Conservation (phyloP, 2,329 filamentous ascomycete species). For the Xylaria sp. region DNA sequence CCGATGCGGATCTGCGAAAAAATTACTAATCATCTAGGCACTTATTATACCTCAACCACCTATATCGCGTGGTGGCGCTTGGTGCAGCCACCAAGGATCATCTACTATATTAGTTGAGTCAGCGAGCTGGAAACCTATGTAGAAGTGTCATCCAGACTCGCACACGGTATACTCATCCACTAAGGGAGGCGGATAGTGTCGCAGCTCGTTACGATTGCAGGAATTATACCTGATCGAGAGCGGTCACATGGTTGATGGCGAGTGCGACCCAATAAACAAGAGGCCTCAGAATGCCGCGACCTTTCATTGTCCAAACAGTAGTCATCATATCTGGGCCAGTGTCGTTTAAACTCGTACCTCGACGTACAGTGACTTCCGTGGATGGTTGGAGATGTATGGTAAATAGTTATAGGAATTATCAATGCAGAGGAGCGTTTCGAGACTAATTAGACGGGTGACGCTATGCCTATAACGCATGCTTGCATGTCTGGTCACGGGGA, state of each 20-base stretch:
- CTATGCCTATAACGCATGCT: not conserved
- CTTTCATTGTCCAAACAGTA: not conserved
- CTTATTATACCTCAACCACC: not conserved
- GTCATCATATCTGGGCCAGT: not conserved
- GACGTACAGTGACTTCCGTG: not conserved
- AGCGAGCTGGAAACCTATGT: conserved; percentile 9
- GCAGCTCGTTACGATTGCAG: conserved; percentile 18
- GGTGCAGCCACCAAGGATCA: not conserved
- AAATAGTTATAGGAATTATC: not conserved
- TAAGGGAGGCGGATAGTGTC: conserved; percentile 6
- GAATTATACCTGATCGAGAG: conserved; percentile 24
- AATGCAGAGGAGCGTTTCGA: not conserved
- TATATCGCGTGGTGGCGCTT: conserved; percentile 11
- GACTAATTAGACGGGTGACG: not conserved
- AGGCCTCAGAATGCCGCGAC: not conserved
- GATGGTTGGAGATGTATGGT: not conserved
- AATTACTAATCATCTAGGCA: not conserved
- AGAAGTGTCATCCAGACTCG: not conserved
- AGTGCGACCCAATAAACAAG: conserved; percentile 13
- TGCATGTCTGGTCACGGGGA: conserved; percentile 1
- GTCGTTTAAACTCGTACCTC: conserved; percentile 4
- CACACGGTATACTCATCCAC: conserved; percentile 8
- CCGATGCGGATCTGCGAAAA: not conserved
- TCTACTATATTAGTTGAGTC: conserved; percentile 3
- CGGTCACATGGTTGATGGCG: conserved; percentile 25